These are phyloP conservation scores for Malania oleifera DNA, from an alignment of 164 flowering plant genomes.

Conservation along the genomic window DNA sequence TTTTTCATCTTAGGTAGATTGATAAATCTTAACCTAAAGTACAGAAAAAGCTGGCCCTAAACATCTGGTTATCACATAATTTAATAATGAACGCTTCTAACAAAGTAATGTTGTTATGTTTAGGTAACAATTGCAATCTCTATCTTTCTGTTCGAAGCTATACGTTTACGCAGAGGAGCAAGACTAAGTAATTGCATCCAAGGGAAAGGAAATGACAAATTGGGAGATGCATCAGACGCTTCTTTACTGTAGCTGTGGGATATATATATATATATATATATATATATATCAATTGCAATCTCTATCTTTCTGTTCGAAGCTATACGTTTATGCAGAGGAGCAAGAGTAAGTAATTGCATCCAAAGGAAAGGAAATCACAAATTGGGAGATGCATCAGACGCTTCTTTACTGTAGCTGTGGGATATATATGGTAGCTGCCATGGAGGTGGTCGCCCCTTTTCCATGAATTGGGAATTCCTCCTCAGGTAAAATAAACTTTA, in stretches of 20 bases:
- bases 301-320: too few species aligned
- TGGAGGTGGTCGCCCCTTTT: constrained; percentile 45
- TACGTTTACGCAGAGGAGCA: constrained; percentile 28
- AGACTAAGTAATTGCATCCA: constrained; percentile 35
- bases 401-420: constrained; percentile 31
- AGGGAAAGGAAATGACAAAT: constrained; percentile 28
- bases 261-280: too few species aligned
- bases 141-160: constrained; percentile 5
- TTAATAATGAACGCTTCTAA: too few species aligned
- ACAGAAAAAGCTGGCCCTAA: too few species aligned
- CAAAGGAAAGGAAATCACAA: constrained; percentile 29
- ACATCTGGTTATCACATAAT: too few species aligned
- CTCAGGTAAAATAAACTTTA: constrained; percentile 40
- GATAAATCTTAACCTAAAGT: too few species aligned
- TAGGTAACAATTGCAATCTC: too few species aligned
- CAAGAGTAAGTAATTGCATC: constrained; percentile 40
- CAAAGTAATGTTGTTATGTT: too few species aligned
- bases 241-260: constrained; percentile 30
- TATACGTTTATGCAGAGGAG: too few species aligned
- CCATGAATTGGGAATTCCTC: constrained; percentile 38
- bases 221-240: constrained; percentile 33
- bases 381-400: constrained; percentile 32
- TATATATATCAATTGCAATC: too few species aligned
- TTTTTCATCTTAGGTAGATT: too few species aligned
- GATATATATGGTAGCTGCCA: constrained; percentile 30